Evolutionary conservation across 2,329 filamentous ascomycete genomes (phyloP).

Genomic region (Alternaria alternata): DNA sequence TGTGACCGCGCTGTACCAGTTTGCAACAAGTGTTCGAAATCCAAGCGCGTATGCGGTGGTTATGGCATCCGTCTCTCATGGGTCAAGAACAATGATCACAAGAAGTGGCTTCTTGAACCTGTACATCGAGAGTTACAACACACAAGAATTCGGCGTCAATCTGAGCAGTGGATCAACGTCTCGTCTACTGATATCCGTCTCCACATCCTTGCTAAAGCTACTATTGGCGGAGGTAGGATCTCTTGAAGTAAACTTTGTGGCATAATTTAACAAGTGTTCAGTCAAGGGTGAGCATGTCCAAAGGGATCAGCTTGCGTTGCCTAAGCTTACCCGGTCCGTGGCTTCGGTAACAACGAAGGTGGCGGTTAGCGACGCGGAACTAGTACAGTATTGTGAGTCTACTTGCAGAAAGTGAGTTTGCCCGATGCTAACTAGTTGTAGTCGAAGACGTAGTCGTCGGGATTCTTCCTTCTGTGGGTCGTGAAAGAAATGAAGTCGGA

Average conservation of each 20-base stretch:
- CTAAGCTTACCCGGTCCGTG: not conserved
- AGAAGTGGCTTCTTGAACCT: not conserved
- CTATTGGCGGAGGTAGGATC: constrained; percentile 3
- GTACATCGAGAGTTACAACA: not conserved
- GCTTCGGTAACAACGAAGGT: not conserved
- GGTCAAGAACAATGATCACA: not conserved
- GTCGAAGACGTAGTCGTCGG: not conserved
- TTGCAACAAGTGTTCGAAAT: constrained; percentile 17
- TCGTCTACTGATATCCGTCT: constrained; percentile 13
- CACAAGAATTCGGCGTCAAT: not conserved
- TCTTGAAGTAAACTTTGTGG: not conserved
- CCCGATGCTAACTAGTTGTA: not conserved
- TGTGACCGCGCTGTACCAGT: constrained; percentile 18
- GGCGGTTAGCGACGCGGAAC: not conserved
- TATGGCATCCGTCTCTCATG: constrained; percentile 24
- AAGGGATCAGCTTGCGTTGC: not conserved
- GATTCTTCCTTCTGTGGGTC: not conserved
- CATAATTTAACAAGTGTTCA: not conserved
- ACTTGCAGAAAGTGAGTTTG: not conserved
- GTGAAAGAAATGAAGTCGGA: not conserved
- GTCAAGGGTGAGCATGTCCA: not conserved
- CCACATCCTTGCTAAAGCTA: constrained; percentile 10
- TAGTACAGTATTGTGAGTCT: not conserved
- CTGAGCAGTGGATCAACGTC: constrained; percentile 13
- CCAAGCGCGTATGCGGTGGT: constrained; percentile 20